phyloP scores from a whole-genome alignment of 2,329 filamentous ascomycete species.

The Daldinia sp. region DNA sequence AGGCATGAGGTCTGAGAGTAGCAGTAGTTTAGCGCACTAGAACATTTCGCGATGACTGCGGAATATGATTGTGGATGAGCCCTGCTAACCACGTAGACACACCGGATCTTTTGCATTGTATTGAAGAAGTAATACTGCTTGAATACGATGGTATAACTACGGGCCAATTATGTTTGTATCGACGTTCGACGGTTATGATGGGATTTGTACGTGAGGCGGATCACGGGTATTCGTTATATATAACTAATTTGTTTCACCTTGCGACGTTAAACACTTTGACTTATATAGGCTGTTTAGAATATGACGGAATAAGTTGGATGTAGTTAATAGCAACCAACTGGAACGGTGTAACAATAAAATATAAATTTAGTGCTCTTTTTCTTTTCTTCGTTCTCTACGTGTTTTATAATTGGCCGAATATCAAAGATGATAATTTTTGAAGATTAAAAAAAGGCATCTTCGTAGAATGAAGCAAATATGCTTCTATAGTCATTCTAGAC shows the following conservation, averaged over 20 bases:
- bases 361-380: background rate
- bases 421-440: background rate
- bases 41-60: constrained; percentile 6
- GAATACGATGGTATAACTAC: background rate
- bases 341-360: background rate
- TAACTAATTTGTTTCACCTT: background rate
- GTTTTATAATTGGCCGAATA: background rate
- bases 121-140: constrained; percentile 8
- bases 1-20: constrained; percentile 21
- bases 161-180: constrained; percentile 16
- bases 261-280: background rate
- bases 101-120: constrained; percentile 25
- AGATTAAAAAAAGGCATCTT: background rate
- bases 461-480: constrained; percentile 6
- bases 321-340: constrained; percentile 9
- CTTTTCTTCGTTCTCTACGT: background rate
- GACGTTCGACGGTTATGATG: constrained; percentile 14
- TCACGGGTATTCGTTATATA: background rate
- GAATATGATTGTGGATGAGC: constrained; percentile 16
- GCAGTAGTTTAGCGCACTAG: constrained; percentile 25
- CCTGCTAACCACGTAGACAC: constrained; percentile 23
- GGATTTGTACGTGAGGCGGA: background rate
- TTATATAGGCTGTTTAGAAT: background rate
- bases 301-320: background rate
- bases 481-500: constrained; percentile 3